Conservation (phyloP, 108 stramenopile genomes). For the Mayamaea pseudoterrestris region DNA sequence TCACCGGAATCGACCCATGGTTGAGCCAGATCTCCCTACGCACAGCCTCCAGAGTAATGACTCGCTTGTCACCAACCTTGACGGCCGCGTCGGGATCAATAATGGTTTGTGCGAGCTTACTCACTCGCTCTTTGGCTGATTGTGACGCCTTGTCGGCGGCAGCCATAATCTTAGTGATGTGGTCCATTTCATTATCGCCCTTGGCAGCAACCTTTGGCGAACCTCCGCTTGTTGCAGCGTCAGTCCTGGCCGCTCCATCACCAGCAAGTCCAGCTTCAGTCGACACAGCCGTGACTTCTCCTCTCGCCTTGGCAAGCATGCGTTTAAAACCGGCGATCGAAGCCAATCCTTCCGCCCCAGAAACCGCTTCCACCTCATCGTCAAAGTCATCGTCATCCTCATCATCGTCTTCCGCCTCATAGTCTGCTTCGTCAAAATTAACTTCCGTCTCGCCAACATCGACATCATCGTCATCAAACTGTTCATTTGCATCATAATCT, state of each 20-base stretch:
- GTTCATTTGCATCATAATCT: conserved; percentile 84
- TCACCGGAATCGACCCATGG: conserved; percentile 57
- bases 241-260: conserved; percentile 17
- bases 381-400: conserved; percentile 45
- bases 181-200: conserved; percentile 11
- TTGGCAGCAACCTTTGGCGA: too few species aligned
- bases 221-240: conserved; percentile 10
- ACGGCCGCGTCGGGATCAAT: conserved; percentile 17
- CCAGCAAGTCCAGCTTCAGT: conserved; percentile 14
- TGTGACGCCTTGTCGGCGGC: conserved; percentile 35
- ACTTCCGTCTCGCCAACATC: conserved; percentile 71
- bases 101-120: conserved; percentile 9
- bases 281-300: conserved; percentile 33
- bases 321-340: conserved; percentile 56
- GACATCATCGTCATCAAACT: conserved; percentile 85
- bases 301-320: conserved; percentile 68
- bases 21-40: conserved; percentile 76
- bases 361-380: conserved; percentile 19
- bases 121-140: conserved; percentile 7
- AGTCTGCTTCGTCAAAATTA: conserved; percentile 39
- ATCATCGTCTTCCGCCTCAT: conserved; percentile 30
- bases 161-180: conserved; percentile 40
- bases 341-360: conserved; percentile 61
- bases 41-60: conserved; percentile 61
- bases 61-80: conserved; percentile 54